Base-by-base conservation (phyloP, 306 rosid genomes). In the Hippophae tibetana region DNA sequence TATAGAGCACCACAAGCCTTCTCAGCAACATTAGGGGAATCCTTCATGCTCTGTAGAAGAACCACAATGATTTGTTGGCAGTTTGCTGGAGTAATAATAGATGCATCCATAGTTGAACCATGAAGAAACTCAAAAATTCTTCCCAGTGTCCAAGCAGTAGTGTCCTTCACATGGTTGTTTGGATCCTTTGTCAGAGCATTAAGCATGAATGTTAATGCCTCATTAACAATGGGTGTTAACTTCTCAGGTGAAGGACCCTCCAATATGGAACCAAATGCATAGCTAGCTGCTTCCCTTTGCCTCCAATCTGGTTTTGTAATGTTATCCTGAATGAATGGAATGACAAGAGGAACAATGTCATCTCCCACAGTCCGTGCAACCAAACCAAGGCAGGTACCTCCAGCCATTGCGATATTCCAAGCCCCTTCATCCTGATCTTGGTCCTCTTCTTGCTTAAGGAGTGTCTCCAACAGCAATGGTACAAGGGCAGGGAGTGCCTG, bases 371-470 rank as follows among this genome's bases (percentile, higher is more conserved):
- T 81, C 27, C 95, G 79, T 45, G 95, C 97, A 79, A 86, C 97
- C 72, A 89, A 69, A 65, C 97, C 94, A 63, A 89, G 87, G 76
- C 97, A 83, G 2, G 97, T 85, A 27, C 97, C 97, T 65, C 97
- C 97, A 55, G 97, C 97, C 97, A 85, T 89, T 52, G 97, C 89
- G 72, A 89, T 83, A 71, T 89, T 89, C 97, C 97, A 89, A 55
- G 97, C 95, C 65, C 97, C 97, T 71, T 89, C 97, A 69, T 89
- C 97, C 75, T 81, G 79, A 81, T 88, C 97, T 64, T 89, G 97
- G 72, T 89, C 97, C 73, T 89, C 97, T 75, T 89, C 97, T 69
- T 85, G 97, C 78, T 89, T 89, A 58, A 89, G 95, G 56, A 89
- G 83, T 5, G 97, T 89, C 78, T 85, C 97, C 77, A 89, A 75